Base-by-base conservation (phyloP, 331 rosid species). In the Quercus phellos region DNA sequence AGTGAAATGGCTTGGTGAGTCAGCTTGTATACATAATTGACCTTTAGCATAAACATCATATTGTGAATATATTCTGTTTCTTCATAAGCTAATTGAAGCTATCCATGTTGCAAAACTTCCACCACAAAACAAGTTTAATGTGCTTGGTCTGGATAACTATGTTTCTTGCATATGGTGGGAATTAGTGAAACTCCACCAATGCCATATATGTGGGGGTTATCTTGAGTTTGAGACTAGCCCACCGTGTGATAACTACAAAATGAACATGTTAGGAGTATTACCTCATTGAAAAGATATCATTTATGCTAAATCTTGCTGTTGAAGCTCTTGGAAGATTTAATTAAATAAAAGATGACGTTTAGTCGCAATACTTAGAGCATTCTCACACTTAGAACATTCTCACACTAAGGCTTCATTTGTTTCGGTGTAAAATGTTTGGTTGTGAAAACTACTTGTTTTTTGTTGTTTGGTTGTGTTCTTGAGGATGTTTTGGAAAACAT, bases 1-100 rank as follows among this genome's bases (percentile, higher is more conserved):
- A n/a, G 53, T 4, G 66, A 24, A 58, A 29, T 34, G 42, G 51
- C 53, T 59, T 51, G 78, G 74, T 27, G 64, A 74, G 68, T 34
- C 18, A 53, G 21, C 51, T 11, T 22, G 16, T 21, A 61, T 18
- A 24, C 76, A 50, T 21, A 22, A 63, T 34, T 66, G 68, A 64
- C 74, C 63, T 22, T n/a, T 53, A 17, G 42, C 58, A 14, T 42
- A 10, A 24, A 5, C 8, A 77, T 56, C 22, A 21, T 67, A 11
- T 68, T 58, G 21, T 74, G 76, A 59, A 53, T 50, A 16, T 69
- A 50, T 80, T 72, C 18, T 43, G 24, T 30, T 72, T 68, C 58
- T 68, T 6, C 60, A 69, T 60, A 34, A 78, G 34, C 35, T 55
- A 11, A 55, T 56, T 67, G 69, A 68, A 32, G 78, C 24, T 8